phyloP scores from a whole-genome alignment of 306 rosid genomes.

The Begonia peltatifolia region DNA sequence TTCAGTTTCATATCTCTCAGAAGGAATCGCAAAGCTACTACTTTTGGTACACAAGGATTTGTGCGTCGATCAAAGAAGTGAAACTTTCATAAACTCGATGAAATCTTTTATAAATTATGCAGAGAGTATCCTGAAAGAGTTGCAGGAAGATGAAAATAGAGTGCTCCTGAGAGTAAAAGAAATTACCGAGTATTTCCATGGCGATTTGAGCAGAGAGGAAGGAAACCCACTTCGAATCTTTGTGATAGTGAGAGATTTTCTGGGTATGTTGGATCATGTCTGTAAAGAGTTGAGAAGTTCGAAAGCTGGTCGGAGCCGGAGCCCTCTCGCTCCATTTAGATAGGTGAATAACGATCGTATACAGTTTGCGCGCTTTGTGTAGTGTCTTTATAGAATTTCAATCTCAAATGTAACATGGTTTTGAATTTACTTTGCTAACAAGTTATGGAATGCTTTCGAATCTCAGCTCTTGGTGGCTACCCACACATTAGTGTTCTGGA shows the following conservation, averaged over 20 bases:
- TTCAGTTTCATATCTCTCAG: conserved; percentile 49
- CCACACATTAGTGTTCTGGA: too few species aligned
- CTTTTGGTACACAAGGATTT: conserved; percentile 27
- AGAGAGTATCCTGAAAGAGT: conserved; percentile 35
- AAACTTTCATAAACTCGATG: conserved; percentile 30
- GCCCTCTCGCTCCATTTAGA: conserved; percentile 69
- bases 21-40: conserved; percentile 35
- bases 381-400: too few species aligned
- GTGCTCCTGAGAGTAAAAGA: conserved; percentile 59
- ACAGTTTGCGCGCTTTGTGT: too few species aligned
- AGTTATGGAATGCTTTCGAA: too few species aligned
- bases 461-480: too few species aligned
- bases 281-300: conserved; percentile 78
- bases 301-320: conserved; percentile 33
- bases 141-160: conserved; percentile 53
- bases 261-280: conserved; percentile 79
- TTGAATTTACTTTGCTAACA: too few species aligned
- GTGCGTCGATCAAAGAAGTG: conserved; percentile 22
- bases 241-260: conserved; percentile 86
- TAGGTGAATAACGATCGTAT: not conserved
- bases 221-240: conserved; percentile 64
- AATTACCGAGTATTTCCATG: conserved; percentile 84
- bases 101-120: conserved; percentile 35
- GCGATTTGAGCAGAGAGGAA: conserved; percentile 76
- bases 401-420: too few species aligned